Base-by-base conservation (phyloP, 2,329 filamentous ascomycete genomes). In the Aspergillus candidus region DNA sequence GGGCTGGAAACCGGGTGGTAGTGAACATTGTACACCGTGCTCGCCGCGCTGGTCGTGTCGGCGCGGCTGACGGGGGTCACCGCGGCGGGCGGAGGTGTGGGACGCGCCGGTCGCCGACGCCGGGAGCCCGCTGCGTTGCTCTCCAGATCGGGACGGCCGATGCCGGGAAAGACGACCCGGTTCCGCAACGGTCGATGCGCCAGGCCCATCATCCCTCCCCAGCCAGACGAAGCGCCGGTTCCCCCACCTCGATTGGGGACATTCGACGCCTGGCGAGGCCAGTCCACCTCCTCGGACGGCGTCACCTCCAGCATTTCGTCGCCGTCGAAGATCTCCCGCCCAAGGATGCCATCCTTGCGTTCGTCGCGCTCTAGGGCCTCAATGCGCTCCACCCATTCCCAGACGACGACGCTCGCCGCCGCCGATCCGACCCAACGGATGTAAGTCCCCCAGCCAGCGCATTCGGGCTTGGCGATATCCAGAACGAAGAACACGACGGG, bases 351-450 rank as follows among this genome's bases (percentile, higher is more conserved):
- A 56, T 94, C 89, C 67, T 94, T 94, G 67, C 90, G 88, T 63
- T 95, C 89, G 64, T 95, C 89, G 54, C 90, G 80, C 70, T 96
- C 90, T 49, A 95, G 68, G 0, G 89, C 88, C 64, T 96, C 90
- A 38, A 96, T 96, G 18, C 90, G 79, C 66, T 96, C 90, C 3
- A 96, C 90, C 90, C 90, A 96, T 66, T 96, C 90, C 90, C 90
- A 96, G 2, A 96, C 90, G 15, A 95, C 87, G n/a, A 95, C 90
- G 67, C 88, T 94, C 22, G 90, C 90, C 1, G 89, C 89, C 0
- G 90, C 89, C 1, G 89, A 89, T 38, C 90, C 90, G n/a, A 95
- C 90, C 90, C 90, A 96, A 58, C 89, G 77, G 36, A 95, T 90
- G 60, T 95, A 96, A 60, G 94, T 90, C 60, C 90, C 90, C 90